Conservation (phyloP, 768 basidiomycete genomes). For the Hypholoma sublateritium region DNA sequence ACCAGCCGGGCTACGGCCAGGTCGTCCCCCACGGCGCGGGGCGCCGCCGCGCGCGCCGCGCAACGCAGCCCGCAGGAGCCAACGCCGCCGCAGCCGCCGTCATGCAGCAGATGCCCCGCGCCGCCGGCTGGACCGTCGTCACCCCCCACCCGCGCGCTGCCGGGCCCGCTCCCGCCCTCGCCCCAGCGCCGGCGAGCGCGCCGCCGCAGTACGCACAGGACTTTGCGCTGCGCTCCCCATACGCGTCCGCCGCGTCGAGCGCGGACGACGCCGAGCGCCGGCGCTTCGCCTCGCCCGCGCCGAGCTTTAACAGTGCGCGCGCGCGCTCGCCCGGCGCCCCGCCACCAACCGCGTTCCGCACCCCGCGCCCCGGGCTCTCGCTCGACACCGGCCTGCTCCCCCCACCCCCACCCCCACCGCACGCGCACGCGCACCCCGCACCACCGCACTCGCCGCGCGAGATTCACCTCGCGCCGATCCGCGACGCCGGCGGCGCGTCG, state of each 20-base stretch:
- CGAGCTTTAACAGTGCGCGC: background rate
- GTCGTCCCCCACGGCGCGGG: conserved; percentile 62
- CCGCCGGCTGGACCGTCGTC: conserved; percentile 47
- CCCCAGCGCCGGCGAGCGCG: too few species aligned
- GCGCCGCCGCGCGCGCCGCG: conserved; percentile 62
- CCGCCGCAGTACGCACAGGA: too few species aligned
- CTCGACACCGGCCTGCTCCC: background rate
- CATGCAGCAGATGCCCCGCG: conserved; percentile 29
- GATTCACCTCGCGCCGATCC: conserved; percentile 43
- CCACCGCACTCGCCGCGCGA: background rate
- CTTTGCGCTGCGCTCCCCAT: too few species aligned
- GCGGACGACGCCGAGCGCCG: too few species aligned
- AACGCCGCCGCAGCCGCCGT: conserved; percentile 11
- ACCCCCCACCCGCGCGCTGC: conserved; percentile 26
- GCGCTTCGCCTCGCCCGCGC: too few species aligned
- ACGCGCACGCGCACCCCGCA: background rate
- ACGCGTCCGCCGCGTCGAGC: too few species aligned
- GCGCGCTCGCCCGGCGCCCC: conserved; percentile 11
- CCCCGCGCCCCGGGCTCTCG: conserved; percentile 4
- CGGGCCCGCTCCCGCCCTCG: too few species aligned
- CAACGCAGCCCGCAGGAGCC: conserved; percentile 30
- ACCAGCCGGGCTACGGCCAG: conserved; percentile 86
- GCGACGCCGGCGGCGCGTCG: conserved; percentile 24
- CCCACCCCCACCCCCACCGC: background rate
- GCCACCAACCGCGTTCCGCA: conserved; percentile 14